phyloP scores from a whole-genome alignment of 192 early-diverging fungal species.

The Entomortierella parvispora region DNA sequence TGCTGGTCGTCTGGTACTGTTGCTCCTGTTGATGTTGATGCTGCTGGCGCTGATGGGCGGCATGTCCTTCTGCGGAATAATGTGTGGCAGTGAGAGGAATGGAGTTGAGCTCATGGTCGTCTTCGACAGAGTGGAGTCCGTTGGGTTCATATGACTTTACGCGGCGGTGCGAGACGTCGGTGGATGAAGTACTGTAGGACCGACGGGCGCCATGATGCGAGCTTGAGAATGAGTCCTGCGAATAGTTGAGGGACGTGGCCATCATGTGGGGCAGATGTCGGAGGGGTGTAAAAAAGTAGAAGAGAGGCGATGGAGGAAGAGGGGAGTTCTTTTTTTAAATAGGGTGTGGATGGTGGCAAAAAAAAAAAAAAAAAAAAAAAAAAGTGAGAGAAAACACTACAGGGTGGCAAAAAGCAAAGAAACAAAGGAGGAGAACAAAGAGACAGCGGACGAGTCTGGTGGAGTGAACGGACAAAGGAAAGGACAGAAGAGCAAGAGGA shows the following conservation, averaged over 20 bases:
- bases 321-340: too few species aligned
- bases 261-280: constrained; percentile 5
- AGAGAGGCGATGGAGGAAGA: neutral
- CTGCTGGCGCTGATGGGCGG: constrained; percentile 10
- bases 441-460: neutral
- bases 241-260: constrained; percentile 15
- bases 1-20: neutral
- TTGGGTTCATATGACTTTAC: constrained; percentile 38
- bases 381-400: neutral
- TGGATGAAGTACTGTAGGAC: constrained; percentile 23
- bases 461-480: neutral
- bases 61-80: constrained; percentile 10
- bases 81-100: constrained; percentile 39
- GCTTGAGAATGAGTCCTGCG: constrained; percentile 8
- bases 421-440: neutral
- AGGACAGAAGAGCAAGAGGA: neutral
- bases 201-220: constrained; percentile 7
- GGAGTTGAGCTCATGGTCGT: constrained; percentile 28
- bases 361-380: constrained; percentile 2
- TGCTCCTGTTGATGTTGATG: constrained; percentile 13
- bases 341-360: too few species aligned
- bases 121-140: neutral
- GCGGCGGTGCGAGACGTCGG: constrained; percentile 29
- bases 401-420: neutral
- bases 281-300: neutral